phyloP scores from a whole-genome alignment of 1,139 yeast species.

The Casaregolazyma lundiana region DNA sequence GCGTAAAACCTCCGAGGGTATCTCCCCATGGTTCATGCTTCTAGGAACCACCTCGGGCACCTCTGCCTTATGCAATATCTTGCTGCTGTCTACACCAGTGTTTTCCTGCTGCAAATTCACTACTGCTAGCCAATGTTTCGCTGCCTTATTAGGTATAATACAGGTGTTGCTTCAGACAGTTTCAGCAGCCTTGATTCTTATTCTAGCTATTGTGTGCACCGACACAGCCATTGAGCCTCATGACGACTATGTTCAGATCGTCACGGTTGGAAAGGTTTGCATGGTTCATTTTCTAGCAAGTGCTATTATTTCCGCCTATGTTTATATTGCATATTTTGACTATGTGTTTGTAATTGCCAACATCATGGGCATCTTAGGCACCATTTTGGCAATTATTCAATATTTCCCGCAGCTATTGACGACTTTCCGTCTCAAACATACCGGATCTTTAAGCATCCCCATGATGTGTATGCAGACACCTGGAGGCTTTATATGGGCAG shows the following conservation, averaged over 20 bases:
- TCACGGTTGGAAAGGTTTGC: conserved; percentile 22
- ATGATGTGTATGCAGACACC: conserved; percentile 91
- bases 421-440: conserved; percentile 63
- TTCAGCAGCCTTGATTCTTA: conserved; percentile 54
- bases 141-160: conserved; percentile 62
- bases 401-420: conserved; percentile 78
- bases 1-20: conserved; percentile 69
- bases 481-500: conserved; percentile 78
- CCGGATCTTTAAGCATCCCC: conserved; percentile 73
- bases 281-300: conserved; percentile 24
- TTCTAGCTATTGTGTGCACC: conserved; percentile 21
- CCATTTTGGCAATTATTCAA: conserved; percentile 56
- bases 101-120: conserved; percentile 35
- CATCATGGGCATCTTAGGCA: conserved; percentile 56
- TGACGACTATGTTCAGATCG: conserved; percentile 24
- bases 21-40: conserved; percentile 67
- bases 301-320: conserved; percentile 22
- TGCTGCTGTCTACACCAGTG: conserved; percentile 47
- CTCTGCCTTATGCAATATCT: conserved; percentile 64
- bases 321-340: conserved; percentile 18
- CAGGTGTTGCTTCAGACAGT: conserved; percentile 67
- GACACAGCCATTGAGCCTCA: conserved; percentile 20
- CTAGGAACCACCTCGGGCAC: conserved; percentile 71
- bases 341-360: conserved; percentile 44
- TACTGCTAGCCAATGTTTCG: conserved; percentile 54